Conservation (phyloP, 176 grass and related monocot genomes). For the Pontederia crassipes region DNA sequence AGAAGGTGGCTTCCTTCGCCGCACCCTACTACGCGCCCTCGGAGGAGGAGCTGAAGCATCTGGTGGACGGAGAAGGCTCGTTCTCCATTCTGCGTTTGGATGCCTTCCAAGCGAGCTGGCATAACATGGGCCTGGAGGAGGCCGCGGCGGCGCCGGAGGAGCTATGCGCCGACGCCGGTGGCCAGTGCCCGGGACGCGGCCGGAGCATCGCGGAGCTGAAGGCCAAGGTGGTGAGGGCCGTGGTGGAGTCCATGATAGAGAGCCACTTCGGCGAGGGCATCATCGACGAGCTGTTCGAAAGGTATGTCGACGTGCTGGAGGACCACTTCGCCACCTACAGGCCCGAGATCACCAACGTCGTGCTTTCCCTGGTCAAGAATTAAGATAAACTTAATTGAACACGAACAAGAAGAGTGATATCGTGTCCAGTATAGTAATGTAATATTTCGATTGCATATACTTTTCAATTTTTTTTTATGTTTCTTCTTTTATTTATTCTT, state of each 20-base stretch:
- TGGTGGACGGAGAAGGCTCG: slow-evolving; percentile 30
- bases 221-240: slow-evolving; percentile 13
- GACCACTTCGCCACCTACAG: slow-evolving; percentile 21
- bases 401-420: too few species aligned
- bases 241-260: slow-evolving; percentile 39
- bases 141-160: background rate
- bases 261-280: slow-evolving; percentile 34
- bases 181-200: background rate
- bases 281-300: slow-evolving; percentile 34
- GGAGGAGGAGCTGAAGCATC: slow-evolving; percentile 28
- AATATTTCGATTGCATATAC: too few species aligned
- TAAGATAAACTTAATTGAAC: too few species aligned
- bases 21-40: slow-evolving; percentile 42
- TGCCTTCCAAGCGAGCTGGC: slow-evolving; percentile 30
- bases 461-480: too few species aligned
- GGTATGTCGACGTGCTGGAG: slow-evolving; percentile 27
- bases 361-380: slow-evolving; percentile 31
- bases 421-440: too few species aligned
- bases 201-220: slow-evolving; percentile 16
- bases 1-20: slow-evolving; percentile 33
- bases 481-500: too few species aligned
- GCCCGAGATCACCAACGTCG: slow-evolving; percentile 36
- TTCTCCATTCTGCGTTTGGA: slow-evolving; percentile 30
- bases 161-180: background rate
- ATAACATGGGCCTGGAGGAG: background rate